Evolutionary conservation across 1,284 basidiomycete species (phyloP), one percentile per base, ranked within the genome.

Genomic region (Leccinum subrobustum): DNA sequence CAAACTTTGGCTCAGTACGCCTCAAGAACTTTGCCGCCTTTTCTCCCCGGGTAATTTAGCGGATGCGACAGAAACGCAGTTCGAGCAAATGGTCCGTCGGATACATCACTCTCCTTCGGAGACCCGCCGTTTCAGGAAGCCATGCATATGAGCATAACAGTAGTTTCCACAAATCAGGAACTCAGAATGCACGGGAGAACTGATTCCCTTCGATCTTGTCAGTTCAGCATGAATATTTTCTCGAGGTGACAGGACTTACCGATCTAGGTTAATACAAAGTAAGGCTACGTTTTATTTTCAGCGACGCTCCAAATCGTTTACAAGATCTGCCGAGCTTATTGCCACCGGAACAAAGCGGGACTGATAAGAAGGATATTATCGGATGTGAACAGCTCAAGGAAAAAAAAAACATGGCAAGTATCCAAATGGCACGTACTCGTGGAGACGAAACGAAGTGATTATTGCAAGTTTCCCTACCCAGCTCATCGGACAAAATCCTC

Each of bases 341-440:
- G 65, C 65, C 67, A 62, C 67, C 63, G 60, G 61, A 65, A 60
- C 55, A 58, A 58, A 48, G 56, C 33, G 48, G 53, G 23, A 59
- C n/a, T 48, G 51, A 64, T 42, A 57, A 55, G 25, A 50, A 54
- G 33, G 56, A 44, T 48, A 42, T 6, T 52, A 6, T 63, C 62
- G 27, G 56, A n/a, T 25, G 27, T 44, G 52, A 48, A 51, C 11
- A 50, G 16, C 18, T 16, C 14, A 29, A 5, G 42, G n/a, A 31
- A 54, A 54, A 58, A 6, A 50, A 37, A 50, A 54, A 20, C 5
- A 23, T 14, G 20, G 44, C 9, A 54, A 44, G 27, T 52, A 33
- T 50, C 35, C 44, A 8, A 52, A 39, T n/a, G 7, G 9, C 42
- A 44, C 18, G 6, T 44, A 20, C 61, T 58, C 50, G 53, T 16